Evolutionary conservation across 768 basidiomycete species (phyloP).

Genomic region (Kondoa subrosea): DNA sequence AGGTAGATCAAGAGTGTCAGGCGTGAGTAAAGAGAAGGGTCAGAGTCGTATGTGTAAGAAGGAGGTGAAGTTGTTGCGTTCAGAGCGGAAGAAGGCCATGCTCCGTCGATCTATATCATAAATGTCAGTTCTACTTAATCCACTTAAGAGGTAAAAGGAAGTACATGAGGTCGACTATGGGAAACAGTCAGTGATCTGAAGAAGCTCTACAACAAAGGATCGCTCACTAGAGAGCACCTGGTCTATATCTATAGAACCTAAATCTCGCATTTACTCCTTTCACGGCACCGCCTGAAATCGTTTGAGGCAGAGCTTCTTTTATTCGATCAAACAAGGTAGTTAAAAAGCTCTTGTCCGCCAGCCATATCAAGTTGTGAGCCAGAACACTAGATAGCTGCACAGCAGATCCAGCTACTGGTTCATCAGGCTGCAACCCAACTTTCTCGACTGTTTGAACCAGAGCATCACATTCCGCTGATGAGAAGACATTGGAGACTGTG

Average conservation of each 20-base stretch:
- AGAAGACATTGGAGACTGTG: not conserved
- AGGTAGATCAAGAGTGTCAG: slow-evolving; percentile 42
- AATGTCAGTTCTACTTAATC: too few species aligned
- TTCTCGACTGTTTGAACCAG: not conserved
- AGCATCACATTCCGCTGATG: not conserved
- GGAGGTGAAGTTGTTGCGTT: not conserved
- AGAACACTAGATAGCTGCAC: slow-evolving; percentile 26
- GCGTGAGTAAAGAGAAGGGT: slow-evolving; percentile 39
- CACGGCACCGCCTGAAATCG: slow-evolving; percentile 37
- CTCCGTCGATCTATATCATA: slow-evolving; percentile 40
- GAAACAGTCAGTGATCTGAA: too few species aligned
- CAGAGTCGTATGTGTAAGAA: slow-evolving; percentile 28
- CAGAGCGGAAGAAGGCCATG: slow-evolving; percentile 3
- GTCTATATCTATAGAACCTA: slow-evolving; percentile 41
- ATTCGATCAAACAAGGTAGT: slow-evolving; percentile 37
- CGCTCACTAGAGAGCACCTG: slow-evolving; percentile 17
- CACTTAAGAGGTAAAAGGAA: too few species aligned
- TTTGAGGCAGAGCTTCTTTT: slow-evolving; percentile 36
- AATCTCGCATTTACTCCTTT: slow-evolving; percentile 41
- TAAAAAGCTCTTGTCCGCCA: slow-evolving; percentile 39
- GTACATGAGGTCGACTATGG: too few species aligned
- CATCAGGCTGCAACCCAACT: not conserved
- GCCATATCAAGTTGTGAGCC: slow-evolving; percentile 43
- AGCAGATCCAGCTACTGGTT: not conserved
- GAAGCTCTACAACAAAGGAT: too few species aligned